Percentiles rank a stretch among this genome's conserved stretches.
These are phyloP conservation scores for Arthrocladium fulminans DNA, from an alignment of 2,329 filamentous ascomycete species.

Conservation along the genomic window DNA sequence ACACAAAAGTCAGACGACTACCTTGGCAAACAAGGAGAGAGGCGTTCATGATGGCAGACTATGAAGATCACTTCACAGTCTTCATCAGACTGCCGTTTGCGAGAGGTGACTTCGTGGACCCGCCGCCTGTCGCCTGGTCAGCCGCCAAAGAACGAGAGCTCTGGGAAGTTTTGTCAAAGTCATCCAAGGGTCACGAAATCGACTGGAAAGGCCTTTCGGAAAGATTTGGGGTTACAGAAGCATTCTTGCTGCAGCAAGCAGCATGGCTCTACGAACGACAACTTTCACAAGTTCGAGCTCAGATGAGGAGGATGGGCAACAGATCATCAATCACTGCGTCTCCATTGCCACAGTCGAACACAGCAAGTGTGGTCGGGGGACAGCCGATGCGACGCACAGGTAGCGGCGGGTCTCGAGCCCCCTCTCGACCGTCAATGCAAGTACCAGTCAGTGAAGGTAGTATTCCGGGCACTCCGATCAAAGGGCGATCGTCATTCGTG, in stretches of 20 bases:
- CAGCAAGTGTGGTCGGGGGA: constrained; percentile 34
- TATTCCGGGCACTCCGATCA: constrained; percentile 20
- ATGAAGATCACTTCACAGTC: constrained; percentile 50
- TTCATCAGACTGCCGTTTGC: constrained; percentile 85
- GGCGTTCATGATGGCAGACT: constrained; percentile 13
- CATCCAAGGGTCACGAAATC: constrained; percentile 68
- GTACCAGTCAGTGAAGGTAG: constrained; percentile 15
- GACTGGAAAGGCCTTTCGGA: constrained; percentile 64
- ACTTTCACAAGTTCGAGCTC: constrained; percentile 77
- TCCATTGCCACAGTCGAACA: constrained; percentile 35
- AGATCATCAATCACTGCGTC: constrained; percentile 34
- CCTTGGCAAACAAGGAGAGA: background rate
- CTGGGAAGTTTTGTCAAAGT: constrained; percentile 81
- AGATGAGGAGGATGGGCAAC: constrained; percentile 61
- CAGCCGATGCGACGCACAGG: constrained; percentile 28
- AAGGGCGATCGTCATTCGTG: constrained; percentile 18
- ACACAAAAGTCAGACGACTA: background rate
- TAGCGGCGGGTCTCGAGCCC: constrained; percentile 30
- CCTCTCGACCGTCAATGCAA: constrained; percentile 30
- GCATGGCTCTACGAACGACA: constrained; percentile 90
- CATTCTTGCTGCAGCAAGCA: constrained; percentile 86
- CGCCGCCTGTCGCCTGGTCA: constrained; percentile 82
- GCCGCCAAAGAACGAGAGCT: constrained; percentile 74
- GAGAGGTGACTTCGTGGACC: constrained; percentile 80
- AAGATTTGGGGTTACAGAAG: constrained; percentile 72